Evolutionary conservation across 345 rosid species (phyloP), one percentile per base, ranked within the genome.

Genomic region (Lumnitzera racemosa): DNA sequence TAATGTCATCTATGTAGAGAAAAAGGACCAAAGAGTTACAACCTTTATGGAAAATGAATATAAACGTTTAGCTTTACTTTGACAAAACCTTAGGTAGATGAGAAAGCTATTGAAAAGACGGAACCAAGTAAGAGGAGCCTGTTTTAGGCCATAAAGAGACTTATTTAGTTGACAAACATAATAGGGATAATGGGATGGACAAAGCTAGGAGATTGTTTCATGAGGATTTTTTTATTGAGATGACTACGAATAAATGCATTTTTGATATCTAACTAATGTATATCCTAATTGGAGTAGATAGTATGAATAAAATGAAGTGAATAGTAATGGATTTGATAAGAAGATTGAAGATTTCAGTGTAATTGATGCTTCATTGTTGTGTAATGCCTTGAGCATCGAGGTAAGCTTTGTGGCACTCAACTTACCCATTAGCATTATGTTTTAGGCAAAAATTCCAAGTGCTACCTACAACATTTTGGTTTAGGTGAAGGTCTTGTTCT

Each of bases 101-200:
- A 55, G 46, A 27, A 55, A 55, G 10, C 13, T 12, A 5, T 24
- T 57, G 24, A 57, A 31, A 6, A 15, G 31, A 27, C 1, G 31
- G 5, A 20, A 20, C 20, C 1, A 20, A 1, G 20, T 20, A 20
- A 20, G 20, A 20, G 20, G 20, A 20, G 20, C 17, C 15, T 62
- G 47, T 16, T 63, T 54, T 2, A 63, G 48, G 31, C 27, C 48
- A 51, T 61, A 61, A 20, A 7, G 24, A 15, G 49, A 15, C n/a
- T 15, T 12, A 2, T 29, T 1, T 4, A 61, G 14, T 7, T 16
- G 56, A 61, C 65, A 61, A 9, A 61, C 49, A 51, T 50, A 50
- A 13, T n/a, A 1, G 27, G 47, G 65, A 14, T 23, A n/a, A 4
- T 29, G n/a, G 57, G 47, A 61, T 51, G 47, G 29, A 51, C 25